Conservation (phyloP, 2,329 filamentous ascomycete genomes). For the Paraphoma chrysanthemicola region DNA sequence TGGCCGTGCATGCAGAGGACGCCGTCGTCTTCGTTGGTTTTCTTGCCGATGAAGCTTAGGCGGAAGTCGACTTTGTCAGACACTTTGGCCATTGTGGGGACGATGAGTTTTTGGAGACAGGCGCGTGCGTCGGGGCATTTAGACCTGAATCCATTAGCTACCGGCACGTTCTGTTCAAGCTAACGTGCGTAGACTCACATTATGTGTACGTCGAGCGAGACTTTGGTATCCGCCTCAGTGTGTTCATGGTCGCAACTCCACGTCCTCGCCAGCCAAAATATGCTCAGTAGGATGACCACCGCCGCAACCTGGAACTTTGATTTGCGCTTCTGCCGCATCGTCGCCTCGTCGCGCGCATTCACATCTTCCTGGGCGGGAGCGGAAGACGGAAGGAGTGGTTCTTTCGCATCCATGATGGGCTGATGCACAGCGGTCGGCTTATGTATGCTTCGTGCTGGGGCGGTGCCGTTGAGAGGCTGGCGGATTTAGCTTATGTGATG, state of each 20-base stretch:
- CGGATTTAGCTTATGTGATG: constrained; percentile 9
- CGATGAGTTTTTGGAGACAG: constrained; percentile 79
- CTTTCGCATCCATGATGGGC: constrained; percentile 37
- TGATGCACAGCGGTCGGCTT: constrained; percentile 6
- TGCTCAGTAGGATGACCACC: constrained; percentile 31
- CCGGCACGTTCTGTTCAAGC: not conserved
- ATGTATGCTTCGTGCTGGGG: constrained; percentile 8
- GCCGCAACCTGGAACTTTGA: constrained; percentile 34
- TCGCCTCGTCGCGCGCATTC: constrained; percentile 10
- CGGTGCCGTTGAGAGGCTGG: not conserved
- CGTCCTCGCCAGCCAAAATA: constrained; percentile 40
- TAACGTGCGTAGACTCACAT: constrained; percentile 61
- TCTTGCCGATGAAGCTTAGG: constrained; percentile 85
- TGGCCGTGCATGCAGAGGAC: constrained; percentile 90
- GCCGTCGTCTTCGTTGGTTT: constrained; percentile 76
- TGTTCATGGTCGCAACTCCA: constrained; percentile 39
- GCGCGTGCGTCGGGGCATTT: constrained; percentile 93
- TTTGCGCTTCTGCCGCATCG: constrained; percentile 29
- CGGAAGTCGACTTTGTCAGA: constrained; percentile 88
- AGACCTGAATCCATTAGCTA: constrained; percentile 30
- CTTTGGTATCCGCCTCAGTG: constrained; percentile 46
- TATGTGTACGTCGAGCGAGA: constrained; percentile 91
- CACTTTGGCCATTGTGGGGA: constrained; percentile 85
- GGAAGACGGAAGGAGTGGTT: constrained; percentile 35
- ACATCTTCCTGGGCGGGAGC: constrained; percentile 10